Conservation (phyloP, 306 rosid species). For the Malus sieversii region DNA sequence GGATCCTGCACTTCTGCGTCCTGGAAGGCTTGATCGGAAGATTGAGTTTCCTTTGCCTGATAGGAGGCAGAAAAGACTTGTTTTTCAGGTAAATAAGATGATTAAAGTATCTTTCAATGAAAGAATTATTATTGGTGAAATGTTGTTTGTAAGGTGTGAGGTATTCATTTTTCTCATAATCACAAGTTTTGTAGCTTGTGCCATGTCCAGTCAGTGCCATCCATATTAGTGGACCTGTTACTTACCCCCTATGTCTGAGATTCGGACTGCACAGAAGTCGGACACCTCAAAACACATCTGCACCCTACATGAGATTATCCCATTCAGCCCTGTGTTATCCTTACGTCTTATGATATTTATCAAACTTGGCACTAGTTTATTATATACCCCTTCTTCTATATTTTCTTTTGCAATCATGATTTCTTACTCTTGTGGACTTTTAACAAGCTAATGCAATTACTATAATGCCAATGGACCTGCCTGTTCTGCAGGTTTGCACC, state of each 20-base stretch:
- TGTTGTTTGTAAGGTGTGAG: not conserved
- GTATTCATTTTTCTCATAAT: not conserved
- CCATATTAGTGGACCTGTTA: no score
- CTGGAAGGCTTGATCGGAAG: conserved; percentile 98
- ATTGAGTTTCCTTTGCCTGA: conserved; percentile 97
- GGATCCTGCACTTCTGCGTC: conserved; percentile 97
- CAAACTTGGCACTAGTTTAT: no score
- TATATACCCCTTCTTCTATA: no score
- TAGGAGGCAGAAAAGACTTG: conserved; percentile 94
- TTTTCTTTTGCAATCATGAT: no score
- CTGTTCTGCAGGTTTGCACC: conserved; percentile 70
- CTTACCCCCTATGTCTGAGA: no score
- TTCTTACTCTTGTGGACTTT: not conserved
- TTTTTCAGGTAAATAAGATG: conserved; percentile 66
- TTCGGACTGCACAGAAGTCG: no score
- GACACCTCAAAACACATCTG: no score
- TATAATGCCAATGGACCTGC: not conserved
- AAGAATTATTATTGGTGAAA: not conserved
- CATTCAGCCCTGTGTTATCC: no score
- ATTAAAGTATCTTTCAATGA: not conserved
- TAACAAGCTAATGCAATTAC: conserved; percentile 1
- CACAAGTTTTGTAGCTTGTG: not conserved
- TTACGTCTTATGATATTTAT: no score
- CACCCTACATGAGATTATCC: no score
- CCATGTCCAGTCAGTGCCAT: no score